phyloP scores from a whole-genome alignment of 306 rosid genomes.

The Vigna unguiculata region DNA sequence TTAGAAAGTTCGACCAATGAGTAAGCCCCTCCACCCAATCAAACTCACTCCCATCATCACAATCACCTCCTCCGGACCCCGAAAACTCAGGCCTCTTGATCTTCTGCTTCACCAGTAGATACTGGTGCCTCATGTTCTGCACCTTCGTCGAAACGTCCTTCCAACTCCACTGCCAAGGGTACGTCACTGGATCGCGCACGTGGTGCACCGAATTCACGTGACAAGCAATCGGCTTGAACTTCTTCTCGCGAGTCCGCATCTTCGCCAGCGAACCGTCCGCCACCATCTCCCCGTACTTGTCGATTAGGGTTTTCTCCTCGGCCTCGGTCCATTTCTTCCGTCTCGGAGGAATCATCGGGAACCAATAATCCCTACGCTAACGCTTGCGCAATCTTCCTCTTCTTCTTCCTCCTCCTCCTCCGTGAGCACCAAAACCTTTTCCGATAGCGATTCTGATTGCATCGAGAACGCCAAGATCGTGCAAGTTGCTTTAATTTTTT shows the following conservation, averaged over 20 bases:
- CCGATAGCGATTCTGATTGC: constrained; percentile 42
- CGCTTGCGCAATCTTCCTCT: background rate
- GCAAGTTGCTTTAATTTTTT: constrained; percentile 9
- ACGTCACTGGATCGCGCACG: constrained; percentile 70
- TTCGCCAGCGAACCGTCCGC: constrained; percentile 80
- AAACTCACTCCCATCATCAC: constrained; percentile 70
- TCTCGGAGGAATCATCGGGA: constrained; percentile 73
- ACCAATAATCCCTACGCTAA: constrained; percentile 33
- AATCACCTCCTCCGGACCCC: constrained; percentile 50
- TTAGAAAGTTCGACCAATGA: constrained; percentile 93
- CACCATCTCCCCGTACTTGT: constrained; percentile 86
- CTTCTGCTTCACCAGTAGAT: constrained; percentile 93
- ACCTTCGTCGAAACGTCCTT: constrained; percentile 97
- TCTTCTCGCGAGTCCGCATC: constrained; percentile 95
- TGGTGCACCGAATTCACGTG: constrained; percentile 83
- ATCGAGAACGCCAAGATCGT: constrained; percentile 49
- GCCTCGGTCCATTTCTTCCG: constrained; percentile 99
- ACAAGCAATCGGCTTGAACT: constrained; percentile 87
- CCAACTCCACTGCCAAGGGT: constrained; percentile 98
- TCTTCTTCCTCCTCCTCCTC: constrained; percentile 30
- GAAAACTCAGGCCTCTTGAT: constrained; percentile 74
- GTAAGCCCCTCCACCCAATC: constrained; percentile 92
- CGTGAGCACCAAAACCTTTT: constrained; percentile 43
- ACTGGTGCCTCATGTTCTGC: constrained; percentile 98
- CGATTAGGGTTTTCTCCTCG: constrained; percentile 92